Conservation (phyloP, 2,329 filamentous ascomycete species). For the Sporothrix dimorphospora region DNA sequence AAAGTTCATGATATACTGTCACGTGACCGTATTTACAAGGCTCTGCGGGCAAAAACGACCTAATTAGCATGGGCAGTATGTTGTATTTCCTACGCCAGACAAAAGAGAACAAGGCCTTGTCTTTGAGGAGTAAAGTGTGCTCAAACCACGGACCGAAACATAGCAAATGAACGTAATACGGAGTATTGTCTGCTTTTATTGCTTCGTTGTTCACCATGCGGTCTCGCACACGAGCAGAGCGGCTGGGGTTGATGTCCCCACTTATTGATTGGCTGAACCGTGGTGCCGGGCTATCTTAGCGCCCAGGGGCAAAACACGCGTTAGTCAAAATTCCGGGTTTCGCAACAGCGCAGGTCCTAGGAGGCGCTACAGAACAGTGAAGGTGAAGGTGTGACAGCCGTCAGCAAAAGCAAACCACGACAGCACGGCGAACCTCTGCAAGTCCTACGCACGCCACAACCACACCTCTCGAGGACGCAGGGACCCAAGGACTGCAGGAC, state of each 20-base stretch:
- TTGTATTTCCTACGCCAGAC: no score
- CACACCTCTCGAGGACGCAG: background rate
- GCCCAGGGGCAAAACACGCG: conserved; percentile 17
- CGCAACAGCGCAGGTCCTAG: background rate
- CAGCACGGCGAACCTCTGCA: background rate
- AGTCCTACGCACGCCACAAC: conserved; percentile 16
- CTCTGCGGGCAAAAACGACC: no score
- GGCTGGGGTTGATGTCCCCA: background rate
- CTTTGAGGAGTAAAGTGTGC: no score
- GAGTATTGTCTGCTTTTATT: no score
- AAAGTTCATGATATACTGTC: no score
- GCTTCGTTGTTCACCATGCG: no score
- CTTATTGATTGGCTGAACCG: background rate
- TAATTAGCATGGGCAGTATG: no score
- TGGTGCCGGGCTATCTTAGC: background rate
- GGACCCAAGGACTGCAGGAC: conserved; percentile 5
- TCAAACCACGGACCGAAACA: no score
- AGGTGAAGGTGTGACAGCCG: background rate
- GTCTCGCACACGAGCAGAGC: no score
- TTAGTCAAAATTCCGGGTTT: conserved; percentile 18
- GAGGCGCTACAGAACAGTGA: conserved; percentile 5
- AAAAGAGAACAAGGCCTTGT: no score
- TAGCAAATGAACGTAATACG: no score
- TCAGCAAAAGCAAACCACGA: background rate
- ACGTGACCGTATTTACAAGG: no score